phyloP scores from a whole-genome alignment of 2,329 filamentous ascomycete species.

The Drechslerella coelobrocha region DNA sequence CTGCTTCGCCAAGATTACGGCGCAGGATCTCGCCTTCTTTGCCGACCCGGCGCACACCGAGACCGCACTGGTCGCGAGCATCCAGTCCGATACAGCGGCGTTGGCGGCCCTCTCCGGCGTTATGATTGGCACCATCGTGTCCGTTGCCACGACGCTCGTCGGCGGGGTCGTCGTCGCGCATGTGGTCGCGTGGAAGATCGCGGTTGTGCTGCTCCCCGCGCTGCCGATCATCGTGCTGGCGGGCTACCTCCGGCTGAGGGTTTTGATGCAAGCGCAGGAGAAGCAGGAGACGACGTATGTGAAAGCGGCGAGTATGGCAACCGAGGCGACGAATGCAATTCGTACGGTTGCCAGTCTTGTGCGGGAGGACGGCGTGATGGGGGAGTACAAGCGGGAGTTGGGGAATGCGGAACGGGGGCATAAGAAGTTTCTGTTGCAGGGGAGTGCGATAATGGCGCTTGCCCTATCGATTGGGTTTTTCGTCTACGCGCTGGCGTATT shows the following conservation, averaged over 20 bases:
- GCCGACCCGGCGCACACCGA: constrained; percentile 59
- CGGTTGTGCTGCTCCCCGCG: constrained; percentile 62
- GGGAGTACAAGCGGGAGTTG: constrained; percentile 57
- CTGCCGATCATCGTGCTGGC: constrained; percentile 62
- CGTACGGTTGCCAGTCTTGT: constrained; percentile 69
- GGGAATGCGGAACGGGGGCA: constrained; percentile 62
- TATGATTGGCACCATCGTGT: constrained; percentile 63
- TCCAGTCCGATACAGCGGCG: constrained; percentile 62
- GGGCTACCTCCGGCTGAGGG: constrained; percentile 61
- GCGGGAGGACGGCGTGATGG: constrained; percentile 63
- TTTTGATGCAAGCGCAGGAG: constrained; percentile 67
- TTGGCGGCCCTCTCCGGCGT: constrained; percentile 62
- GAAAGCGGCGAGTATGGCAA: constrained; percentile 69
- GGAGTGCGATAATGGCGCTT: constrained; percentile 61
- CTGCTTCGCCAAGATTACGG: constrained; percentile 56
- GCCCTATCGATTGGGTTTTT: constrained; percentile 69
- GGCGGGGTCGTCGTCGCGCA: constrained; percentile 62
- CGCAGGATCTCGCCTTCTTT: constrained; percentile 59
- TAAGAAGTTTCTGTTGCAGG: constrained; percentile 61
- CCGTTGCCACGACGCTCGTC: constrained; percentile 61
- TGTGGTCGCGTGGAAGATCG: constrained; percentile 63
- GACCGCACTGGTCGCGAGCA: constrained; percentile 60
- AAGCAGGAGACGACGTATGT: constrained; percentile 71
- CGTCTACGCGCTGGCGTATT: constrained; percentile 77
- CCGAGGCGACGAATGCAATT: constrained; percentile 71